These are phyloP conservation scores for Nothophoma quercina DNA, from an alignment of 2,329 filamentous ascomycete species.

Conservation along the genomic window DNA sequence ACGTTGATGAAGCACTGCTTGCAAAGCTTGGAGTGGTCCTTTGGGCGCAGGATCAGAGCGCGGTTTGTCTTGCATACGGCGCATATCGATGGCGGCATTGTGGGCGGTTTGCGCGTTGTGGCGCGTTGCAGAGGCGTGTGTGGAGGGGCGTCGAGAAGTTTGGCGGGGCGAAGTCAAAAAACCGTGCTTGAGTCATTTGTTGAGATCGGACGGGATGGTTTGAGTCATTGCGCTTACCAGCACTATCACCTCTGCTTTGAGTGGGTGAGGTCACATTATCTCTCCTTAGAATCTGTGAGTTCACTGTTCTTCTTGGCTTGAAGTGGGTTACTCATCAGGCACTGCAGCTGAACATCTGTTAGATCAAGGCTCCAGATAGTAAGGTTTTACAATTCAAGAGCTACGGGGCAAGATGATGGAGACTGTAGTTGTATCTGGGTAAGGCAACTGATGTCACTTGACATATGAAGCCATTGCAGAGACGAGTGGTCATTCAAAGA, in stretches of 20 bases:
- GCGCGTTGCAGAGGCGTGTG: not conserved
- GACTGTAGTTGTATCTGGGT: too few species aligned
- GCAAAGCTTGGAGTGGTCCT: conserved; percentile 94
- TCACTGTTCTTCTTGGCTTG: too few species aligned
- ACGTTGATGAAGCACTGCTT: conserved; percentile 83
- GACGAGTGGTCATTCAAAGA: too few species aligned
- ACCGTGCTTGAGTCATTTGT: conserved; percentile 15
- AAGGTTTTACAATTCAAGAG: too few species aligned
- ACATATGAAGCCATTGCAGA: too few species aligned
- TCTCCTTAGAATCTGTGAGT: too few species aligned
- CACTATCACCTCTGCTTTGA: not conserved
- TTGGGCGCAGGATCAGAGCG: conserved; percentile 90
- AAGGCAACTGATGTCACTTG: too few species aligned
- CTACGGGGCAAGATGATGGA: too few species aligned
- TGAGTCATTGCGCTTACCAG: conserved; percentile 6
- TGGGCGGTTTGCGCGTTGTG: conserved; percentile 14
- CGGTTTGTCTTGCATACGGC: conserved; percentile 77
- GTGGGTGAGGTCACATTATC: too few species aligned
- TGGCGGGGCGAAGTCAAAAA: conserved; percentile 13
- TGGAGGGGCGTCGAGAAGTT: conserved; percentile 6
- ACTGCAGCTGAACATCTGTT: too few species aligned
- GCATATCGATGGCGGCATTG: conserved; percentile 81
- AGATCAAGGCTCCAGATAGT: too few species aligned
- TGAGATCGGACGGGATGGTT: not conserved
- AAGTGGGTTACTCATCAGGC: too few species aligned